phyloP scores from a whole-genome alignment of 2,329 filamentous ascomycete species.

The Fusarium paranaense region DNA sequence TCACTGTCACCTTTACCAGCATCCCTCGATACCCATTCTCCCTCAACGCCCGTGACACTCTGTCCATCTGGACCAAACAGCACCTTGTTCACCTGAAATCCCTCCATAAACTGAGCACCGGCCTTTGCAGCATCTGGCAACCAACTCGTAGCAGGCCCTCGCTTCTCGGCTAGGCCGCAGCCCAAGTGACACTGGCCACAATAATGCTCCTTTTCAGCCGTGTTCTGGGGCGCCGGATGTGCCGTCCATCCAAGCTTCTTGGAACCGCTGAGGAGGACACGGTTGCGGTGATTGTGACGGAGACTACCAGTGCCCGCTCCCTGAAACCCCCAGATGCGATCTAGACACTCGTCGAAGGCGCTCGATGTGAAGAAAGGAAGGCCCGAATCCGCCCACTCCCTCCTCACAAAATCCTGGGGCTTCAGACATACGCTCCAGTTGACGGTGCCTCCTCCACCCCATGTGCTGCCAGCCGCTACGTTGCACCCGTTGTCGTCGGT shows the following conservation, averaged over 20 bases:
- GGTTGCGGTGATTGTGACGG: conserved; percentile 79
- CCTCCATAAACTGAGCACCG: conserved; percentile 86
- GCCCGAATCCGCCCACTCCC: conserved; percentile 80
- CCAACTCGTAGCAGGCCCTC: conserved; percentile 81
- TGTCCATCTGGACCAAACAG: conserved; percentile 71
- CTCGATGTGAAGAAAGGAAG: conserved; percentile 79
- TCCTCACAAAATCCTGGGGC: conserved; percentile 80
- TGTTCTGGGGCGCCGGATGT: conserved; percentile 82
- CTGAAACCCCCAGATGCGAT: conserved; percentile 83
- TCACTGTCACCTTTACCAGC: conserved; percentile 67
- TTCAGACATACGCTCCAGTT: conserved; percentile 81
- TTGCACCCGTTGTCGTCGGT: conserved; percentile 69
- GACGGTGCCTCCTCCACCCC: conserved; percentile 88
- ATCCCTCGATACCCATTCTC: conserved; percentile 81
- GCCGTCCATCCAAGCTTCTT: conserved; percentile 78
- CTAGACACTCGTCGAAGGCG: conserved; percentile 82
- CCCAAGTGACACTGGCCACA: conserved; percentile 75
- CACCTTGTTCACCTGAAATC: conserved; percentile 78
- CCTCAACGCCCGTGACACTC: conserved; percentile 77
- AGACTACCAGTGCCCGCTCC: conserved; percentile 76
- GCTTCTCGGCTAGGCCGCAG: conserved; percentile 77
- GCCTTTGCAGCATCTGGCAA: conserved; percentile 82
- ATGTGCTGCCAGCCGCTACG: conserved; percentile 76
- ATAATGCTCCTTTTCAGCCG: conserved; percentile 77
- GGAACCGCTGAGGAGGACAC: conserved; percentile 78